Percentiles rank a stretch among this genome's conserved stretches.
These are phyloP conservation scores for Pythium aristosporum DNA, from an alignment of 352 stramenopile genomes.

Conservation along the genomic window DNA sequence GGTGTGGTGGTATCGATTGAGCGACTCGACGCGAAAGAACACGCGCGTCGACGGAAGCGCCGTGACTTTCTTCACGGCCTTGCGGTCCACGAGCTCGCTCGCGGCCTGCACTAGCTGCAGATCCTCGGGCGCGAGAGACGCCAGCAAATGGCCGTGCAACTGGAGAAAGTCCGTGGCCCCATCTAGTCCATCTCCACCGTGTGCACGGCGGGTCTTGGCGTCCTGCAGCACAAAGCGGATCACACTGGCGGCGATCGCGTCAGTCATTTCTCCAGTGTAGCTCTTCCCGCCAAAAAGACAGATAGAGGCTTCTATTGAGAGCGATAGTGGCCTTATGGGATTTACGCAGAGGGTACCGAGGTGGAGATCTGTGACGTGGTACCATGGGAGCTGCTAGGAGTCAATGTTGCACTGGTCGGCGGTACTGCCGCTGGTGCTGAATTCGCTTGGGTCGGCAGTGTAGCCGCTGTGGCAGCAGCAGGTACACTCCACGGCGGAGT, in stretches of 20 bases:
- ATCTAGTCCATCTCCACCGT: not conserved
- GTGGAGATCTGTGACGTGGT: conserved; percentile 20
- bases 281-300: conserved; percentile 11
- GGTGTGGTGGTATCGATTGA: conserved; percentile 46
- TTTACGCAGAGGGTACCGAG: not conserved
- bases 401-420: not conserved
- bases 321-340: conserved; percentile 2
- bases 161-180: conserved; percentile 20
- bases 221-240: conserved; percentile 42
- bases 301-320: conserved; percentile 10
- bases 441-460: not conserved
- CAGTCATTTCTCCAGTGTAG: conserved; percentile 11
- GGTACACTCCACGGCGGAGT: not conserved
- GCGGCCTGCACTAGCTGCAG: conserved; percentile 50
- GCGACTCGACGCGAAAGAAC: conserved; percentile 71
- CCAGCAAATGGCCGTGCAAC: conserved; percentile 52
- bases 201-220: conserved; percentile 31
- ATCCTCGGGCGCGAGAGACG: conserved; percentile 35
- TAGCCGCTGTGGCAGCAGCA: not conserved
- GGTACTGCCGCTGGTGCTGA: not conserved
- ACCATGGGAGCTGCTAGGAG: conserved; percentile 4
- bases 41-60: conserved; percentile 42
- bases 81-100: conserved; percentile 53
- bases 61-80: conserved; percentile 45
- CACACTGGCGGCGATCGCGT: conserved; percentile 29